Evolutionary conservation across 2,329 filamentous ascomycete genomes (phyloP).

Genomic region (Trichoderma cornu-damae): DNA sequence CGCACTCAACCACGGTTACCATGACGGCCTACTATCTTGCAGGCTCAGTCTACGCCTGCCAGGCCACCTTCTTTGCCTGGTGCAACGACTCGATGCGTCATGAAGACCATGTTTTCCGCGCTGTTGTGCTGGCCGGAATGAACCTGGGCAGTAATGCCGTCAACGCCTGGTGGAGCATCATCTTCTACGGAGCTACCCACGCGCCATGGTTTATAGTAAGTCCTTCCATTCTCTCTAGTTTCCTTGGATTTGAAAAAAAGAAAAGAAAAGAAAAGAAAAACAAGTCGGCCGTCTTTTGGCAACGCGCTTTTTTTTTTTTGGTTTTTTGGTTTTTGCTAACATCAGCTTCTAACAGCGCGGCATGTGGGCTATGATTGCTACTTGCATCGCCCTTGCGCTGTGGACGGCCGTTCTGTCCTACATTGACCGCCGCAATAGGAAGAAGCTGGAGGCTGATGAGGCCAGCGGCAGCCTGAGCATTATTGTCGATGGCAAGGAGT

Average conservation of each 20-base stretch:
- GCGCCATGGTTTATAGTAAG: slow-evolving; percentile 61
- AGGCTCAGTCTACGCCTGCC: slow-evolving; percentile 64
- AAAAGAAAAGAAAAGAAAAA: background rate
- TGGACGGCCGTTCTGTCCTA: slow-evolving; percentile 55
- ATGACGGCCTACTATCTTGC: slow-evolving; percentile 68
- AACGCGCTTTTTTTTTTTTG: too few species aligned
- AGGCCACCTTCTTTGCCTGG: slow-evolving; percentile 72
- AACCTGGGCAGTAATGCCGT: slow-evolving; percentile 63
- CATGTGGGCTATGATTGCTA: slow-evolving; percentile 70
- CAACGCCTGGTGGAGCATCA: slow-evolving; percentile 68
- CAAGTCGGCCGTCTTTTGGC: background rate
- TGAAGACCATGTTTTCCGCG: slow-evolving; percentile 58
- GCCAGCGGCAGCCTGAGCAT: background rate
- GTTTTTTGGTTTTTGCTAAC: background rate
- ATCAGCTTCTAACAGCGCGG: slow-evolving; percentile 41
- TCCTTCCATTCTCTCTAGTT: slow-evolving; percentile 4
- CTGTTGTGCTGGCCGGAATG: slow-evolving; percentile 67
- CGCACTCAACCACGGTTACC: slow-evolving; percentile 45
- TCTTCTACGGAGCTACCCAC: slow-evolving; percentile 63
- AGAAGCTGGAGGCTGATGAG: background rate
- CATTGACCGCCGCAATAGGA: slow-evolving; percentile 27
- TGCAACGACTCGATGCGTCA: slow-evolving; percentile 64
- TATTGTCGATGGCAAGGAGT: slow-evolving; percentile 7
- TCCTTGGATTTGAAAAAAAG: background rate
- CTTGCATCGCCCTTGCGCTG: slow-evolving; percentile 52